These are phyloP conservation scores for Coemansia sp. DNA, from an alignment of 192 early-diverging fungal genomes.

Conservation along the genomic window DNA sequence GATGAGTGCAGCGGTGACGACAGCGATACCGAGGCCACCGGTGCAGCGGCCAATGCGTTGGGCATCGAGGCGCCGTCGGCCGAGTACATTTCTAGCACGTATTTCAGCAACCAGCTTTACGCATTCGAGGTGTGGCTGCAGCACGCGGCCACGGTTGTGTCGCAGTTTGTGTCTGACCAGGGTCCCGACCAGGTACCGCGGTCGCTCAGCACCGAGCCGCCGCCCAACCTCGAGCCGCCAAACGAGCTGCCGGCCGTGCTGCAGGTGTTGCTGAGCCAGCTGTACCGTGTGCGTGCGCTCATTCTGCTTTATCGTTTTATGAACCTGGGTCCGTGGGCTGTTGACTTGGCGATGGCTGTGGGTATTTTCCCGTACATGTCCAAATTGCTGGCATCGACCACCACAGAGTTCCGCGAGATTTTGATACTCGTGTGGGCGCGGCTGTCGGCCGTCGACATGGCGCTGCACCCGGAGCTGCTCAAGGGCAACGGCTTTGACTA, in stretches of 20 bases:
- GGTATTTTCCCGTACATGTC: conserved; percentile 98
- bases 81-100: conserved; percentile 68
- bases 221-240: conserved; percentile 62
- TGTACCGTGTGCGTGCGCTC: conserved; percentile 89
- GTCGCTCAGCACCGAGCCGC: conserved; percentile 52
- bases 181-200: conserved; percentile 42
- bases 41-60: conserved; percentile 5
- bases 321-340: conserved; percentile 91
- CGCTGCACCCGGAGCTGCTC: conserved; percentile 86
- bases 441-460: conserved; percentile 89
- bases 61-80: conserved; percentile 3
- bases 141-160: conserved; percentile 73
- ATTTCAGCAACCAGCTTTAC: conserved; percentile 95
- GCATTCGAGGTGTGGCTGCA: conserved; percentile 97
- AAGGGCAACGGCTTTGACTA: conserved; percentile 91
- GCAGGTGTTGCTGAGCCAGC: conserved; percentile 94
- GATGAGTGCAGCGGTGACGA: conserved; percentile 26
- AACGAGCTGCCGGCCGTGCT: conserved; percentile 95
- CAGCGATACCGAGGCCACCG: conserved; percentile 28
- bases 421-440: conserved; percentile 98
- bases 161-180: conserved; percentile 56
- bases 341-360: conserved; percentile 88
- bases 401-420: conserved; percentile 89
- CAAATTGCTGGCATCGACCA: conserved; percentile 90
- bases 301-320: conserved; percentile 90